Base-by-base conservation (phyloP, 345 rosid genomes). In the Linum trigynum region DNA sequence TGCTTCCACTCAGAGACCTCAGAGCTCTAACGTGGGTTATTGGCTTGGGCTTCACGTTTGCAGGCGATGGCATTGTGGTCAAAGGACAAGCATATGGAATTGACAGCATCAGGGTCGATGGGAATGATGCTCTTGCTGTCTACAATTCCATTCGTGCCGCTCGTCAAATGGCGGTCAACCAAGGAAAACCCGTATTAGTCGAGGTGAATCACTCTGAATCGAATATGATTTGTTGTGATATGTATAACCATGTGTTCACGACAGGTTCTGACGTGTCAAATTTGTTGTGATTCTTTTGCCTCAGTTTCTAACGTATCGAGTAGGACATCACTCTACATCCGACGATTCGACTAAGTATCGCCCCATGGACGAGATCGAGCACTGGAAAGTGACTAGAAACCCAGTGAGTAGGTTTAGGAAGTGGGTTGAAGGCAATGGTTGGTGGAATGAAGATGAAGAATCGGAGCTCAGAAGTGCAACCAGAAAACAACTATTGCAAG, bases 271-370 rank as follows among this genome's bases (percentile, higher is more conserved):
- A 23, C 32, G 32, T 23, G 32, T 23, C 32, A 23, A 23, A 23
- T 0, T 23, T 23, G 3, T 6, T 38, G 45, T 38, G 40, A 7
- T 23, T 23, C 32, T 23, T 57, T 15, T 48, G 53, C 14, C 53
- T 10, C 78, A 87, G 96, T 76, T 81, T 2, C 73, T 90, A 50
- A 84, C 94, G 2, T 90, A 90, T 64, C 79, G 97, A 71, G 86
- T 87, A 50, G 89, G 94, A 42, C 90, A 87, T 67, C 94, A 90
- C 77, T 90, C 97, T 3, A 87, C 97, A 11, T 90, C 97, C 1
- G 97, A 90, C 64, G 97, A 90, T 63, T 90, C 97, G 8, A 85
- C 97, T 61, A 90, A 84, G 72, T 87, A 90, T 67, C 76, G 94
- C 7, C 71, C 81, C 1, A 63, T 68, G 1, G 73, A 82, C 11